A percentile compares a stretch with the other conserved stretches of the same genome.
phyloP scores from a whole-genome alignment of 805 yeast genomes.

The Saturnispora dispora region DNA sequence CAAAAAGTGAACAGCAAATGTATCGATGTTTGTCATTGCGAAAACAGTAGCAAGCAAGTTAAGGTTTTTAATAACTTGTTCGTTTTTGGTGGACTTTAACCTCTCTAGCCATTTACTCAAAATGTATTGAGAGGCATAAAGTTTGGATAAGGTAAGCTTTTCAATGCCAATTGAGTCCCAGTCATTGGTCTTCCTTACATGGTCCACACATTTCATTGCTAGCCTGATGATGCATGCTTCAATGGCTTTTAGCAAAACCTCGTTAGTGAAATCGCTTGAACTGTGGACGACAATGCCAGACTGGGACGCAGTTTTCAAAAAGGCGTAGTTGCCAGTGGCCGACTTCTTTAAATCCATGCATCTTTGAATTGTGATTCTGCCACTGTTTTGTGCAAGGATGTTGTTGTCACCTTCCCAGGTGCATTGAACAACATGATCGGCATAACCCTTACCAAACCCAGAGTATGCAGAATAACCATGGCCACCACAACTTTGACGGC shows the following conservation, averaged over 20 bases:
- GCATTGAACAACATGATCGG: conserved; percentile 96
- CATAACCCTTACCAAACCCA: conserved; percentile 81
- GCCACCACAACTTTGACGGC: conserved; percentile 93
- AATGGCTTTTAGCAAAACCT: conserved; percentile 30
- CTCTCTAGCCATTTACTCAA: conserved; percentile 32
- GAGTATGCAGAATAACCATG: conserved; percentile 93
- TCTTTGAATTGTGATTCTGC: conserved; percentile 60
- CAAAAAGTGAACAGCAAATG: conserved; percentile 62
- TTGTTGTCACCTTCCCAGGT: conserved; percentile 98
- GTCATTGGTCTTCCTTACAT: conserved; percentile 29
- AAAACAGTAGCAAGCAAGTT: conserved; percentile 50
- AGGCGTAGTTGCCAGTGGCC: conserved; percentile 35
- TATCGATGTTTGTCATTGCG: conserved; percentile 58
- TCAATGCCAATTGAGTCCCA: conserved; percentile 41
- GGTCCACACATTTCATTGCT: conserved; percentile 25
- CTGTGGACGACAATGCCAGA: conserved; percentile 23
- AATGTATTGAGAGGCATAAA: conserved; percentile 42
- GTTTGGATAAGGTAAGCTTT: conserved; percentile 39
- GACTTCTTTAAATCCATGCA: conserved; percentile 27
- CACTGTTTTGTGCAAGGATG: conserved; percentile 74
- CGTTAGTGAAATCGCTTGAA: conserved; percentile 23
- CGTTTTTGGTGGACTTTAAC: conserved; percentile 14
- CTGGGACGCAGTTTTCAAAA: conserved; percentile 19
- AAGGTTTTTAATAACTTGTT: conserved; percentile 39
- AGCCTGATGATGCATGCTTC: conserved; percentile 35